phyloP scores from a whole-genome alignment of 768 basidiomycete genomes.

The Lactarius tabidus region DNA sequence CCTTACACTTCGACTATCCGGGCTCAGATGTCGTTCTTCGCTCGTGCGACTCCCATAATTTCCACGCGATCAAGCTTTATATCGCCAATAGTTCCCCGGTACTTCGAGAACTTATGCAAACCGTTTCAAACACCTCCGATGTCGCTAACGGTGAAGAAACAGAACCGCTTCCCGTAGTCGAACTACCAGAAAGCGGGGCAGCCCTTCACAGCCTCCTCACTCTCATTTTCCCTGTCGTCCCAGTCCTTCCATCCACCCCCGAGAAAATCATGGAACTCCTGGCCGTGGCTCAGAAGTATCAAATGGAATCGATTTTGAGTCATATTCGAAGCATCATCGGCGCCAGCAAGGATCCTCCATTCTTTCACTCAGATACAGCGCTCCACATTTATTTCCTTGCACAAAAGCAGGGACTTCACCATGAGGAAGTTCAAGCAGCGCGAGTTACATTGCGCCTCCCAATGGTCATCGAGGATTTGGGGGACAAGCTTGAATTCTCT shows the following conservation, averaged over 20 bases:
- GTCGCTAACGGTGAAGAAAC: no score
- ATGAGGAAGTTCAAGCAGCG: not conserved
- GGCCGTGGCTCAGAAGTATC: no score
- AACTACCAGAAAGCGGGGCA: not conserved
- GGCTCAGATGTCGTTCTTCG: not conserved
- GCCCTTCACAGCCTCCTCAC: not conserved
- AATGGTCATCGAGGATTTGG: not conserved
- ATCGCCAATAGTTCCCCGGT: no score
- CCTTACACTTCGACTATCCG: no score
- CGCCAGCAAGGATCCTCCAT: not conserved
- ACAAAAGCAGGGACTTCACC: not conserved
- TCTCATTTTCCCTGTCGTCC: not conserved
- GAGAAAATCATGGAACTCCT: not conserved
- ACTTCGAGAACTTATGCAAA: no score
- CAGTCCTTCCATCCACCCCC: not conserved
- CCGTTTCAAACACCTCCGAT: no score
- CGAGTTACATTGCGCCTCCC: not conserved
- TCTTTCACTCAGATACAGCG: not conserved
- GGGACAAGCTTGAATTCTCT: not conserved
- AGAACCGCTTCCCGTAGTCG: not conserved
- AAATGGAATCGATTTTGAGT: not conserved
- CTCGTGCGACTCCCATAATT: no score
- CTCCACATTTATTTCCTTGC: not conserved
- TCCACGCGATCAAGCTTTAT: no score
- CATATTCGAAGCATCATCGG: not conserved